A percentile compares a stretch with the other conserved stretches of the same genome.
Evolutionary conservation across 352 stramenopile species (phyloP).

Genomic region (Globisporangium paroecandrum): DNA sequence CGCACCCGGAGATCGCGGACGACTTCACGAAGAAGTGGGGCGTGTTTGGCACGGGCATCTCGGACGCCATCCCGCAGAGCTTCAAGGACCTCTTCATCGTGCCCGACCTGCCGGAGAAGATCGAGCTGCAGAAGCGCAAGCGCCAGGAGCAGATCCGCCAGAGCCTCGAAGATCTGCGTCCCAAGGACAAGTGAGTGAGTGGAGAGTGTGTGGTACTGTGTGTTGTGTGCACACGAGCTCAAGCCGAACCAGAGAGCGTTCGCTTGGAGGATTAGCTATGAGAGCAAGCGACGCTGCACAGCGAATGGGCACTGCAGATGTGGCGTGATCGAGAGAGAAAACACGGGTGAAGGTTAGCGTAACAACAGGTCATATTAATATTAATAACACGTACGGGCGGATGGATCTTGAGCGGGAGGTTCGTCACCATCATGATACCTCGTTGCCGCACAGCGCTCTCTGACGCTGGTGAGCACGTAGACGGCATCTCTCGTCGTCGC

Average conservation of each 20-base stretch:
- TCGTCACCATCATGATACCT: no score
- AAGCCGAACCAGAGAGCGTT: not conserved
- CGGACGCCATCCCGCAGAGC: conserved; percentile 59
- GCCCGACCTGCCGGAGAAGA: conserved; percentile 62
- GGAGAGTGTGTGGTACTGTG: not conserved
- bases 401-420: no score
- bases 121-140: conserved; percentile 68
- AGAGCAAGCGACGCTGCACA: no score
- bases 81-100: conserved; percentile 67
- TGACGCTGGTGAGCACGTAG: not conserved
- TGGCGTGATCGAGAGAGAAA: no score
- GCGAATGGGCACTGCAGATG: no score
- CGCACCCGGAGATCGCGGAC: conserved; percentile 68
- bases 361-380: no score
- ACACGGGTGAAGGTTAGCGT: no score
- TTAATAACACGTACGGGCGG: no score
- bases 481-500: no score
- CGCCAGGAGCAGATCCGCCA: conserved; percentile 69
- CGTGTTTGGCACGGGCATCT: conserved; percentile 76
- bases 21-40: conserved; percentile 77
- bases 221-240: not conserved
- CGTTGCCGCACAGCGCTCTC: not conserved
- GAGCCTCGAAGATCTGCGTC: conserved; percentile 69
- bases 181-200: conserved; percentile 53
- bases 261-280: no score